Evolutionary conservation across 768 basidiomycete species (phyloP).

Genomic region (Inosperma sp.): DNA sequence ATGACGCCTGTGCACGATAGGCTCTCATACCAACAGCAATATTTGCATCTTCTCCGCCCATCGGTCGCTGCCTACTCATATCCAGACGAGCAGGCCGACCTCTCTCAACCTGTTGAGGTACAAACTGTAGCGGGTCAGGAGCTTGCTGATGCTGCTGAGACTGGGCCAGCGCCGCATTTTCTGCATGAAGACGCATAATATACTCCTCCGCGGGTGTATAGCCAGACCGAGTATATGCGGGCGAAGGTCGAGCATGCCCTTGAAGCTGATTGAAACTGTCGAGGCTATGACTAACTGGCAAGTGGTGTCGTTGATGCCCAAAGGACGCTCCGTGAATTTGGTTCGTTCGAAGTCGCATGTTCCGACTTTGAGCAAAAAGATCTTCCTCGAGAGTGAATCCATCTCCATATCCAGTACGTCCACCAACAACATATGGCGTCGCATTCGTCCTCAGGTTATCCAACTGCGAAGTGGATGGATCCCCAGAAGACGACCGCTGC

Average conservation of each 20-base stretch:
- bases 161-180: conserved; percentile 23
- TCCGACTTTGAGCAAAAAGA: conserved; percentile 14
- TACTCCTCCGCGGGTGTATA: conserved; percentile 68
- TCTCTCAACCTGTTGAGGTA: conserved; percentile 15
- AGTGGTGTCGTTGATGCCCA: conserved; percentile 1
- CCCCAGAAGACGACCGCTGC: no score
- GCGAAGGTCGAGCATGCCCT: conserved; percentile 19
- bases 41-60: conserved; percentile 26
- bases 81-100: conserved; percentile 36
- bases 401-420: neutral
- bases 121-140: conserved; percentile 6
- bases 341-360: neutral
- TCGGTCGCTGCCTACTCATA: conserved; percentile 19
- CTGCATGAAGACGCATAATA: conserved; percentile 54
- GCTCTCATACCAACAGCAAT: conserved; percentile 40
- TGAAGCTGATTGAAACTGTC: conserved; percentile 17
- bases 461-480: no score
- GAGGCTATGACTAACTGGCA: conserved; percentile 15
- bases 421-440: neutral
- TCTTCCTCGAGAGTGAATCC: no score
- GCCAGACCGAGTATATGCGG: conserved; percentile 37
- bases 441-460: neutral
- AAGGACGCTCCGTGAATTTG: neutral
- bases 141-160: conserved; percentile 13
- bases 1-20: conserved; percentile 36